Evolutionary conservation across 139 green algal genomes (phyloP).

Genomic region (Monoraphidium neglectum): DNA sequence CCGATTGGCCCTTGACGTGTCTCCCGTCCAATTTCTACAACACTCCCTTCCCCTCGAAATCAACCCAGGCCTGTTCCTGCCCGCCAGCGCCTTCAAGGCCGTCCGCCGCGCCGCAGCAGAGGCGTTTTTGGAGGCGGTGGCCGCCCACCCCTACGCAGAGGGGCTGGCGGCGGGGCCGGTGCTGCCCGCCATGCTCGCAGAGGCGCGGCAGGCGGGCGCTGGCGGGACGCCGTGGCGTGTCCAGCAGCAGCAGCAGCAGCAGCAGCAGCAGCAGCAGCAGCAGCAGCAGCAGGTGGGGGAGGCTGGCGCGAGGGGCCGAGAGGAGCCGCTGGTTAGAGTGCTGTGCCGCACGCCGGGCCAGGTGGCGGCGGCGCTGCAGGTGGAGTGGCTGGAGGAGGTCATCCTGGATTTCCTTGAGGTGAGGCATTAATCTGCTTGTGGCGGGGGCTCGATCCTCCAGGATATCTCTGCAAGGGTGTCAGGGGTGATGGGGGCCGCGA

Average conservation of each 20-base stretch:
- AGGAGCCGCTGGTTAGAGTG: slow-evolving; percentile 42
- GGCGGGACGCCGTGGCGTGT: neutral
- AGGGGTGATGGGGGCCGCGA: too few relatives aligned
- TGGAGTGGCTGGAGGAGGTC: slow-evolving; percentile 80
- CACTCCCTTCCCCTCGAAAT: too few relatives aligned
- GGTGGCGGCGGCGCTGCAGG: slow-evolving; percentile 57
- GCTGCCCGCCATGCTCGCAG: slow-evolving; percentile 43
- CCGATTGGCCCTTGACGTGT: too few relatives aligned
- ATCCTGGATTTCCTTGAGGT: slow-evolving; percentile 86
- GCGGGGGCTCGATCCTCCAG: too few relatives aligned
- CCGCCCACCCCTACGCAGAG: neutral
- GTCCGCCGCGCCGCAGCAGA: slow-evolving; percentile 63
- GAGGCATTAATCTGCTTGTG: too few relatives aligned
- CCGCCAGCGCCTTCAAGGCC: slow-evolving; percentile 61
- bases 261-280: slow-evolving; percentile 1
- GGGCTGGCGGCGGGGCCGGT: slow-evolving; percentile 41
- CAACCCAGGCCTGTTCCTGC: slow-evolving; percentile 74
- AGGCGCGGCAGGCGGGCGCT: slow-evolving; percentile 3
- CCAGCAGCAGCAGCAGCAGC: neutral
- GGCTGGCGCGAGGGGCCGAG: neutral
- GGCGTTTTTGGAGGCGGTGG: slow-evolving; percentile 40
- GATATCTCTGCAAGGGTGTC: too few relatives aligned
- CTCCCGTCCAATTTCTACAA: too few relatives aligned
- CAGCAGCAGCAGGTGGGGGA: slow-evolving; percentile 9
- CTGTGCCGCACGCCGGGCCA: slow-evolving; percentile 78